Percentiles rank a stretch among this genome's conserved stretches.
phyloP scores from a whole-genome alignment of 805 yeast genomes.

The Starmerella scarabaei region DNA sequence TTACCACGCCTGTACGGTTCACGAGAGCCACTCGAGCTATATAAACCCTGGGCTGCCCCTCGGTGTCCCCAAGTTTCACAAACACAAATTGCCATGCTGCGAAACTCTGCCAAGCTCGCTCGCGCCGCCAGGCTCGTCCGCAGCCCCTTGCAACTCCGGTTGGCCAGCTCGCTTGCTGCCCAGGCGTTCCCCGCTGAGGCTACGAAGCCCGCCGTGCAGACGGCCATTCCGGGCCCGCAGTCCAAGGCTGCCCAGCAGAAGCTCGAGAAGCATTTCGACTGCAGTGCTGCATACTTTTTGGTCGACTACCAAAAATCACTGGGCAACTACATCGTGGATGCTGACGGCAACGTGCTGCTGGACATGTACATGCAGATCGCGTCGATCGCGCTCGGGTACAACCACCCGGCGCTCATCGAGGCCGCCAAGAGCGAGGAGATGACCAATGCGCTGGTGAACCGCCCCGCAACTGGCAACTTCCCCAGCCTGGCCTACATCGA shows the following conservation, averaged over 20 bases:
- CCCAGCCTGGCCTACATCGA: conserved; percentile 48
- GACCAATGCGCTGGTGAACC: conserved; percentile 60
- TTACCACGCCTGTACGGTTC: no score
- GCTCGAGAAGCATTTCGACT: conserved; percentile 51
- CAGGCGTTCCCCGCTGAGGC: conserved; percentile 67
- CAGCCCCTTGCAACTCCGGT: neutral
- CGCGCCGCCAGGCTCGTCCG: no score
- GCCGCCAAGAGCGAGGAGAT: conserved; percentile 58
- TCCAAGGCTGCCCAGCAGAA: conserved; percentile 40
- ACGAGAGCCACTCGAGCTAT: no score
- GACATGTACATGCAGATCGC: conserved; percentile 78
- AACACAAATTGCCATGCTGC: no score
- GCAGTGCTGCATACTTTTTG: conserved; percentile 59
- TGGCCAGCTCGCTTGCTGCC: conserved; percentile 20
- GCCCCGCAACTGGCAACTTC: conserved; percentile 78
- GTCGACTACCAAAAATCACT: conserved; percentile 62
- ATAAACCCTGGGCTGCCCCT: no score
- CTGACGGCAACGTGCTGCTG: conserved; percentile 60
- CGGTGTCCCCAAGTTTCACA: no score
- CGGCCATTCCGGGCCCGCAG: conserved; percentile 70
- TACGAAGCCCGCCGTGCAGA: conserved; percentile 44
- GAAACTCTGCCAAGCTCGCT: no score
- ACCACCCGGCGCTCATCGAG: conserved; percentile 61
- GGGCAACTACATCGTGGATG: conserved; percentile 73
- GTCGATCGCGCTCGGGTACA: conserved; percentile 74